phyloP scores from a whole-genome alignment of 371 early-diverging fungal species.

The Syncephalastrum sp. region DNA sequence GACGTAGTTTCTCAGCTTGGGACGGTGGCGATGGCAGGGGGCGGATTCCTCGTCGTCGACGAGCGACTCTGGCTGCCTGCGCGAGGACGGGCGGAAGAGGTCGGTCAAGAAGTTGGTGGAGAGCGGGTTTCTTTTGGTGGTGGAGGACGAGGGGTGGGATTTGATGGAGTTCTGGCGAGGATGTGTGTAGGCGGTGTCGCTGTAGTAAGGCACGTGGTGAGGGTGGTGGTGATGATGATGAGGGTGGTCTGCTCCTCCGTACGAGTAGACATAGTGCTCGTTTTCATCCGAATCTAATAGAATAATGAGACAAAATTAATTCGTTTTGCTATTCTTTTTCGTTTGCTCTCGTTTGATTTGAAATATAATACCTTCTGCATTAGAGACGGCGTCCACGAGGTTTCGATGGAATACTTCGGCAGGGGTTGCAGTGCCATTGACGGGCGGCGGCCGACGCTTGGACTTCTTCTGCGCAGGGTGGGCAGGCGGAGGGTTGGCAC shows the following conservation, averaged over 20 bases:
- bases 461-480: slow-evolving; percentile 16
- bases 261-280: slow-evolving; percentile 49
- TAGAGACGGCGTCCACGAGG: slow-evolving; percentile 38
- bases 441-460: slow-evolving; percentile 27
- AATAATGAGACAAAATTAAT: neutral
- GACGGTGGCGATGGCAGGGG: slow-evolving; percentile 13
- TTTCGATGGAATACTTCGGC: slow-evolving; percentile 40
- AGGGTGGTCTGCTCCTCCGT: slow-evolving; percentile 20
- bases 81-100: slow-evolving; percentile 9
- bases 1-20: slow-evolving; percentile 29
- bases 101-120: slow-evolving; percentile 13
- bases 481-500: neutral
- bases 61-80: neutral
- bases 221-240: slow-evolving; percentile 2
- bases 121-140: slow-evolving; percentile 3
- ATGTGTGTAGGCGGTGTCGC: slow-evolving; percentile 7
- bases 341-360: neutral
- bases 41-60: slow-evolving; percentile 11
- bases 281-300: slow-evolving; percentile 49
- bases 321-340: neutral
- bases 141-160: slow-evolving; percentile 11
- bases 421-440: slow-evolving; percentile 32
- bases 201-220: too few relatives aligned
- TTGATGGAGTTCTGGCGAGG: slow-evolving; percentile 27
- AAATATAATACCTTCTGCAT: slow-evolving; percentile 28